Evolutionary conservation across 169 alveolate species (phyloP).

Genomic region (Cyclospora cayetanensis): DNA sequence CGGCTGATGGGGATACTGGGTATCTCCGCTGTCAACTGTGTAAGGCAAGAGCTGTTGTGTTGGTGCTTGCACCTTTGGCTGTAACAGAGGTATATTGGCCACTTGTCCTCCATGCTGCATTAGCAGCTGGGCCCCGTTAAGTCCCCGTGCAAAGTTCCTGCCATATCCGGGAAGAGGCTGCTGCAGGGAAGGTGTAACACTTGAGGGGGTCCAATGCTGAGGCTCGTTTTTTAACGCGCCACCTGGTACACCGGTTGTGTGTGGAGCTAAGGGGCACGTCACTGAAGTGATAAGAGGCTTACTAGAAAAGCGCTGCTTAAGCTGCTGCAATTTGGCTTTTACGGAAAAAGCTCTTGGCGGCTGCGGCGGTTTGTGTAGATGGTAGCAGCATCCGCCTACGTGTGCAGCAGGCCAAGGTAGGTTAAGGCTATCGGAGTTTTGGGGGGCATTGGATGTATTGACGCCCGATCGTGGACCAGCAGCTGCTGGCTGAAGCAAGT

Average conservation of each 20-base stretch:
- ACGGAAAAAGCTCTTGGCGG: slow-evolving; percentile 59
- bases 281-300: slow-evolving; percentile 8
- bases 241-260: neutral
- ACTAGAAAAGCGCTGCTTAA: slow-evolving; percentile 31
- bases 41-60: slow-evolving; percentile 46
- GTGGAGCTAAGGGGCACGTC: slow-evolving; percentile 34
- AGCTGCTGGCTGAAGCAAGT: slow-evolving; percentile 59
- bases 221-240: slow-evolving; percentile 14
- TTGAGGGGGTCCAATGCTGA: slow-evolving; percentile 39
- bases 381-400: slow-evolving; percentile 69
- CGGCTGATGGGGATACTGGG: slow-evolving; percentile 7
- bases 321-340: slow-evolving; percentile 52
- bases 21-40: slow-evolving; percentile 52
- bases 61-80: slow-evolving; percentile 13
- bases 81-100: slow-evolving; percentile 5
- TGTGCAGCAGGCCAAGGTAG: slow-evolving; percentile 36
- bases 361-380: slow-evolving; percentile 62
- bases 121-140: slow-evolving; percentile 53
- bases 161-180: neutral
- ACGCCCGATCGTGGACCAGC: slow-evolving; percentile 71
- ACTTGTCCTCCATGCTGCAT: slow-evolving; percentile 64
- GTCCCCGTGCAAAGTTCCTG: slow-evolving; percentile 2
- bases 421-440: slow-evolving; percentile 69
- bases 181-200: slow-evolving; percentile 9
- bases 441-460: slow-evolving; percentile 71